Evolutionary conservation across 164 flowering plant species (phyloP), one percentile per base, ranked within the genome.

Genomic region (Houttuynia cordata): DNA sequence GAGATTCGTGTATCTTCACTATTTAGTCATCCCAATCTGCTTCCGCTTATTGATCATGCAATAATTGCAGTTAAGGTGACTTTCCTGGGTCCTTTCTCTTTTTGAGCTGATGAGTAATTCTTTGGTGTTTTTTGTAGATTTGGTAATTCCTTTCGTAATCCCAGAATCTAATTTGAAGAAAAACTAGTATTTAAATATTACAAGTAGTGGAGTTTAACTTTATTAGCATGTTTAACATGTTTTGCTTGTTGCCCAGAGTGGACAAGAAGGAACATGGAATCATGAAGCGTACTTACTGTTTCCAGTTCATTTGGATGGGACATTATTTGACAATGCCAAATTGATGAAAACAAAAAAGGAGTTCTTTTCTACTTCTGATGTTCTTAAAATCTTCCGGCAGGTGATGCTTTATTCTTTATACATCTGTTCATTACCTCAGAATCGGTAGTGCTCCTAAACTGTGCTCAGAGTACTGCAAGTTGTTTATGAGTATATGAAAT

Each of bases 231-330:
- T 12, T 12, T 25, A 30, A 42, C 53, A 40, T 61, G 42, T 42
- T 56, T 37, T 54, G 56, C 8, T 57, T 21, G 58, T 58, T 73
- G 24, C 15, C 49, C 62, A 92, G 98, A 67, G 77, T 49, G 56
- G 83, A 23, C 86, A 79, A 75, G 91, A 87, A 70, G 83, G 80
- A 54, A 56, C 84, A 58, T 70, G 84, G 83, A 93, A 78, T 51
- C 88, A 90, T 79, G 98, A 93, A 79, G 98, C 97, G 62, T 93
- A 89, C 70, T 72, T 93, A 76, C 67, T 93, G 58, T 93, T 93
- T 76, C 98, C 98, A 19, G 96, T 89, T 63, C 96, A 93, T 78
- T 70, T 90, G 79, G 97, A 90, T 80, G 98, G 97, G 67, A 93
- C 98, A 19, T 75, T 93, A 60, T 69, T 84, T 55, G 97, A 93